Evolutionary conservation across 1,284 basidiomycete species (phyloP).

Genomic region (Omphalotus olearius): DNA sequence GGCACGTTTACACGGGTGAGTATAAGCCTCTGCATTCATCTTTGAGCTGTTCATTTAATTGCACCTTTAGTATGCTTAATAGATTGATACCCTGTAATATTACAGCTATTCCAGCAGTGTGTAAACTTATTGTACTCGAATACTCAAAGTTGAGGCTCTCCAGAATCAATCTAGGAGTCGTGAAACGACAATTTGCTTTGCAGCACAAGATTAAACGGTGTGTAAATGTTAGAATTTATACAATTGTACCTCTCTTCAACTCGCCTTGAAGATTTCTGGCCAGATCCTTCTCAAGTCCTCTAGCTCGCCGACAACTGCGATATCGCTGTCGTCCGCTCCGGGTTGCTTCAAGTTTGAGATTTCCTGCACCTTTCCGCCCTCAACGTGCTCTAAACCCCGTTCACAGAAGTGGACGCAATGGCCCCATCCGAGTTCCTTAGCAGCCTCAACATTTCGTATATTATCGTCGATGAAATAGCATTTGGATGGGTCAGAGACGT

Average conservation of each 20-base stretch:
- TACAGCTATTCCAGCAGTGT: neutral
- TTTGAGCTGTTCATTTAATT: neutral
- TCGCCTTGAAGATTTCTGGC: slow-evolving; percentile 61
- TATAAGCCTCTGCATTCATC: slow-evolving; percentile 15
- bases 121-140: no score
- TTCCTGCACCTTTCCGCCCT: slow-evolving; percentile 54
- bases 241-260: neutral
- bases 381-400: slow-evolving; percentile 52
- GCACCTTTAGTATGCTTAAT: slow-evolving; percentile 24
- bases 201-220: no score
- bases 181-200: no score
- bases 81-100: neutral
- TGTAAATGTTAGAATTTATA: neutral
- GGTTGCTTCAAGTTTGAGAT: slow-evolving; percentile 39
- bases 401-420: slow-evolving; percentile 75
- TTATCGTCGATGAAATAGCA: slow-evolving; percentile 79
- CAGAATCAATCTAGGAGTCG: no score
- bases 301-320: slow-evolving; percentile 46
- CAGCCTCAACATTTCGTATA: slow-evolving; percentile 60
- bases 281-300: slow-evolving; percentile 66
- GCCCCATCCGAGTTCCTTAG: slow-evolving; percentile 63
- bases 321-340: slow-evolving; percentile 34
- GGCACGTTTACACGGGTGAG: slow-evolving; percentile 77
- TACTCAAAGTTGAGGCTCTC: no score
- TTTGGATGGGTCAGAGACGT: slow-evolving; percentile 56